phyloP scores from a whole-genome alignment of 352 stramenopile species.

The Phytophthora citricola region DNA sequence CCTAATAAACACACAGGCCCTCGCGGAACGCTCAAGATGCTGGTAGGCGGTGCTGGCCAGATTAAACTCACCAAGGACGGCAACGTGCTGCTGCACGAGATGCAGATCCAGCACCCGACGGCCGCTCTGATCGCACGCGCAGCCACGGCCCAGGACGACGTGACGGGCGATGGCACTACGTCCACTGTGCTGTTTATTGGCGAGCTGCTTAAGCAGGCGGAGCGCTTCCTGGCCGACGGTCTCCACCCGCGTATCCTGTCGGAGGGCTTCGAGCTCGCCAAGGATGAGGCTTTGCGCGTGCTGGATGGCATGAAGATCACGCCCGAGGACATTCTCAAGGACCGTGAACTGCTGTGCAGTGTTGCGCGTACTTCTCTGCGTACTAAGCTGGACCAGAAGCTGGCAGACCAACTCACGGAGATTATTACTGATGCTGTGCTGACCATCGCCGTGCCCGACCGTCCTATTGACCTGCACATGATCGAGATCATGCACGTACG shows the following conservation, averaged over 20 bases:
- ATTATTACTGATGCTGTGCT: constrained; percentile 98
- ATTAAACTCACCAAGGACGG: constrained; percentile 99
- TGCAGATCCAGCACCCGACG: constrained; percentile 99
- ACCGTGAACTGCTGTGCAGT: constrained; percentile 95
- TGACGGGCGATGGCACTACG: constrained; percentile 98
- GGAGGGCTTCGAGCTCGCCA: constrained; percentile 98
- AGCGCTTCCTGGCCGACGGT: constrained; percentile 96
- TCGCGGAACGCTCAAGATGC: constrained; percentile 99
- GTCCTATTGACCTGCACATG: constrained; percentile 98
- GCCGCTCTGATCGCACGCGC: constrained; percentile 98
- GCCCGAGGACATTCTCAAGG: constrained; percentile 83
- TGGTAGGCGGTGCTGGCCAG: constrained; percentile 98
- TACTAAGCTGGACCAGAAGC: constrained; percentile 97
- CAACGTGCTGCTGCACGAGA: constrained; percentile 99
- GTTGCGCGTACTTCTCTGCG: constrained; percentile 96
- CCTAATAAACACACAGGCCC: constrained; percentile 68
- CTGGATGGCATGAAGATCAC: constrained; percentile 93
- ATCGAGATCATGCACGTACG: constrained; percentile 98
- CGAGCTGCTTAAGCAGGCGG: constrained; percentile 98
- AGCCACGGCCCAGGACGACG: constrained; percentile 97
- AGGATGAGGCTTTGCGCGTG: constrained; percentile 95
- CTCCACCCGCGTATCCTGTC: constrained; percentile 97
- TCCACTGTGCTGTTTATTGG: constrained; percentile 98
- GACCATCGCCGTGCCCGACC: constrained; percentile 88
- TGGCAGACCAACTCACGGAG: constrained; percentile 94